Evolutionary conservation across 2,329 filamentous ascomycete genomes (phyloP), one percentile per base, ranked within the genome.

Genomic region (Fusarium falciforme): DNA sequence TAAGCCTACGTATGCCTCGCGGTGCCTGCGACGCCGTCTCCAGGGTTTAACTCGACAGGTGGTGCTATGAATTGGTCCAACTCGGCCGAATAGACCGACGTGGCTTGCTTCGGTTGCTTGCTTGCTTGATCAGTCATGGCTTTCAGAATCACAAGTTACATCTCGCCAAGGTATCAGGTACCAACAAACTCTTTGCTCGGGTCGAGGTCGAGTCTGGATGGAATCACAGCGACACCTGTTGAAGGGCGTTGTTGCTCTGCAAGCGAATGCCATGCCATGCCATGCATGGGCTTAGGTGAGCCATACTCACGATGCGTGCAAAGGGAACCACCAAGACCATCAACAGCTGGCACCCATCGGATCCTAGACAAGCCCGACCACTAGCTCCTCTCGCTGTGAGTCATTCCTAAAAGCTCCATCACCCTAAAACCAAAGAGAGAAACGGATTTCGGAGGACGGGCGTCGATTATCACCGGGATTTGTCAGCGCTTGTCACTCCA

Each of bases 401-500:
- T 75, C 72, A 75, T 75, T 64, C 55, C 33, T 62, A 36, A 44
- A 55, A 36, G 42, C 25, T 44, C 61, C 52, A 49, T 65, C 27
- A 14, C 47, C 47, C 47, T 52, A 54, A 31, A 20, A 31, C 25
- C 27, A 54, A 52, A 54, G 47, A 17, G 47, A 54, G 61, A 52
- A 64, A 67, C 72, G 72, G 72, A 74, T 44, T 75, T 78, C 74
- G 76, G 74, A 73, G 44, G 27, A 66, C 58, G 72, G 66, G 66
- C 54, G 58, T 68, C 54, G 40, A 66, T 69, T 70, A 76, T 68
- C 61, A 49, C 71, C 73, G 67, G 54, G 47, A 77, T 78, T 78
- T 78, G 76, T 77, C 75, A 78, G 67, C 68, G 54, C 63, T 47
- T 54, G 66, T 65, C 68, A 76, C 68, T 67, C 63, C 72, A 73